Evolutionary conservation across 257 asterid genomes (phyloP).

Genomic region (Solanum chiquidenum): DNA sequence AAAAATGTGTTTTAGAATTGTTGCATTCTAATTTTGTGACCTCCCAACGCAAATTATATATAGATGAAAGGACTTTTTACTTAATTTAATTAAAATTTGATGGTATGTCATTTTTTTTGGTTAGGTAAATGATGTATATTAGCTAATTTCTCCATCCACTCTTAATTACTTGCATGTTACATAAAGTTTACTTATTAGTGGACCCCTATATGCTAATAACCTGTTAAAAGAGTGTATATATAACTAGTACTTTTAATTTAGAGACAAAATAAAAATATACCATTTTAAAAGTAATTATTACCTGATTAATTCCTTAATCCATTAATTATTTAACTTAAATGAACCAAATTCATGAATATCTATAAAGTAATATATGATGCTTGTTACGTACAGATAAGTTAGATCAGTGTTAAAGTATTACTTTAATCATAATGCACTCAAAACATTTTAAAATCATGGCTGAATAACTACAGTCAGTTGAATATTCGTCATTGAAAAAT

Average conservation of each 20-base stretch:
- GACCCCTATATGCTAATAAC: neutral
- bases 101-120: conserved; percentile 53
- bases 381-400: neutral
- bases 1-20: conserved; percentile 15
- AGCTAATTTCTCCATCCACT: conserved; percentile 1
- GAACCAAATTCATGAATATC: neutral
- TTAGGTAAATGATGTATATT: conserved; percentile 47
- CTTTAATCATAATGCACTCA: neutral
- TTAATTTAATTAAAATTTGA: conserved; percentile 1
- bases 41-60: conserved; percentile 34
- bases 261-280: neutral
- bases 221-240: neutral
- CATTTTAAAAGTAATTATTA: neutral
- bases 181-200: conserved; percentile 5
- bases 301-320: neutral
- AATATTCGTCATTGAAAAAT: neutral
- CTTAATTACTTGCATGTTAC: conserved; percentile 23
- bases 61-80: conserved; percentile 8
- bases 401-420: neutral
- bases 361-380: neutral
- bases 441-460: neutral
- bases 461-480: neutral
- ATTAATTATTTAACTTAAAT: neutral
- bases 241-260: neutral
- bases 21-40: conserved; percentile 23